Conservation (phyloP, 768 basidiomycete species). For the Kwoniella botswanensis region DNA sequence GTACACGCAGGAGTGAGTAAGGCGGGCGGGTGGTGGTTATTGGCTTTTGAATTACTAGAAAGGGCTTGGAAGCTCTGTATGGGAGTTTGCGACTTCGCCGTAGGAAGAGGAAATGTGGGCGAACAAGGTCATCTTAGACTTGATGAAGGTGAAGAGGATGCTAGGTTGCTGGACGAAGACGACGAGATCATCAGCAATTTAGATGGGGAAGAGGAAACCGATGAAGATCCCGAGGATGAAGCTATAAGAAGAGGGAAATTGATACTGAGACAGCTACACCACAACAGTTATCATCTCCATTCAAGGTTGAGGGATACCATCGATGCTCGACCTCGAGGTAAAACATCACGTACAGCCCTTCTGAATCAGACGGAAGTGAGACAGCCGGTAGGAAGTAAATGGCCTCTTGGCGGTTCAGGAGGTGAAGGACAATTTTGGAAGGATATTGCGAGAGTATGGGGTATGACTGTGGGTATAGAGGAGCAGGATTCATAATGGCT, state of each 20-base stretch:
- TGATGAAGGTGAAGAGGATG: conserved; percentile 46
- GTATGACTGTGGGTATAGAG: conserved; percentile 20
- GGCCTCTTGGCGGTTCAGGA: conserved; percentile 19
- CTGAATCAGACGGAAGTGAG: conserved; percentile 36
- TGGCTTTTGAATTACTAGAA: conserved; percentile 43
- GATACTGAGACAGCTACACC: conserved; percentile 43
- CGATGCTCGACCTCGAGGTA: not conserved
- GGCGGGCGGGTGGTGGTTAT: conserved; percentile 45
- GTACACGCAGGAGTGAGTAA: conserved; percentile 22
- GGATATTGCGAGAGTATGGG: conserved; percentile 37
- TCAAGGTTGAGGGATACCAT: conserved; percentile 18
- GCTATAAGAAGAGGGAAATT: conserved; percentile 35
- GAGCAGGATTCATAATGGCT: not conserved
- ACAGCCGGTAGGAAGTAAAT: conserved; percentile 32
- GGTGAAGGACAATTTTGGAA: conserved; percentile 34
- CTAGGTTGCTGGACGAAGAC: conserved; percentile 23
- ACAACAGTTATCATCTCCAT: conserved; percentile 45
- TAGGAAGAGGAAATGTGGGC: conserved; percentile 36
- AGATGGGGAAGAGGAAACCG: conserved; percentile 12
- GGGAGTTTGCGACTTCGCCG: conserved; percentile 54
- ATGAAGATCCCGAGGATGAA: conserved; percentile 29
- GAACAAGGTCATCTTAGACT: conserved; percentile 30
- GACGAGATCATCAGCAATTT: not conserved
- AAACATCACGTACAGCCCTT: not conserved
- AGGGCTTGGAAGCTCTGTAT: conserved; percentile 50